Evolutionary conservation across 2,329 filamentous ascomycete species (phyloP), one percentile per base, ranked within the genome.

Genomic region (Teratosphaeriaceae sp.): DNA sequence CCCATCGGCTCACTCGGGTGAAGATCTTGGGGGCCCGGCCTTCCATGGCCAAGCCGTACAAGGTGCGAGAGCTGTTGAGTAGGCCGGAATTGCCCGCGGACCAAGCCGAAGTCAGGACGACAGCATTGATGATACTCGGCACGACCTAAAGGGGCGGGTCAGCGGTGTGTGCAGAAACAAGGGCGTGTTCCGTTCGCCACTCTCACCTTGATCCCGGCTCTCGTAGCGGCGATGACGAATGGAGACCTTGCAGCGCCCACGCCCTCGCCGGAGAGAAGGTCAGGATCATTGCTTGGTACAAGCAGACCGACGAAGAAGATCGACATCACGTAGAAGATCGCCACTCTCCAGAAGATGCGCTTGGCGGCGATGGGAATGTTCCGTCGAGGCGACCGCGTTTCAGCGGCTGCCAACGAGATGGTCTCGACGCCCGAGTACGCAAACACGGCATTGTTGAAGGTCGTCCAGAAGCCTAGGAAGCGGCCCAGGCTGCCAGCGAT

Each of bases 61-160:
- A 60, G 4, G 69, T 71, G 23, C 74, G 71, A 1, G 68, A 70
- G 2, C 70, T 69, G 11, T 70, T 65, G 55, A 74, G 75, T n/a
- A 75, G 59, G 56, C 72, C 73, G 2, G 68, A 66, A 54, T 77
- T 78, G 38, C 70, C 74, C 8, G 74, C 71, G 0, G 71, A 75
- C 64, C 71, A 73, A 2, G 80, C 81, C 9, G 78, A 82, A 6
- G 82, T 79, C 40, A 85, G 65, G 84, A 76, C 34, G 22, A 43
- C 19, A 19, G 73, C 80, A 57, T 85, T 85, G 65, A 85, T 80
- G 51, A 84, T 71, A 47, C 75, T 75, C 49, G 81, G 44, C 12
- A 84, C 70, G 2, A 73, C 73, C 1, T 60, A n/a, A n/a, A n/a
- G n/a, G n/a, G n/a, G n/a, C n/a, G n/a, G n/a, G n/a, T n/a, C n/a